These are phyloP conservation scores for Dactylella cylindrospora DNA, from an alignment of 2,329 filamentous ascomycete genomes.

Conservation along the genomic window DNA sequence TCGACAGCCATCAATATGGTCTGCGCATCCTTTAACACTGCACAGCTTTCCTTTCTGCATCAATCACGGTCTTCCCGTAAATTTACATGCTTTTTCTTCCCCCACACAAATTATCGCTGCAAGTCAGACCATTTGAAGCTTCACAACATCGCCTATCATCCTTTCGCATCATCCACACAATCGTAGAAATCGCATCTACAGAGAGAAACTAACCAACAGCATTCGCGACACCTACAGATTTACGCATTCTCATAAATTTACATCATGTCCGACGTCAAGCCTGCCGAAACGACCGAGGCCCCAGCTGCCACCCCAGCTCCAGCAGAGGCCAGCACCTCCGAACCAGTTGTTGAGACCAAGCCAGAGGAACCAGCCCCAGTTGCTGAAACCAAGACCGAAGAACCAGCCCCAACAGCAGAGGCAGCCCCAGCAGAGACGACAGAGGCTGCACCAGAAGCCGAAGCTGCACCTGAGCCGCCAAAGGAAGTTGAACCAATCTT, in stretches of 20 bases:
- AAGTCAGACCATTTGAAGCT: too few species aligned
- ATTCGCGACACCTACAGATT: constrained; percentile 22
- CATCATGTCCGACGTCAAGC: constrained; percentile 49
- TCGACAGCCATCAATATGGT: too few species aligned
- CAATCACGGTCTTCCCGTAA: too few species aligned
- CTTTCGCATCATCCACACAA: constrained; percentile 46
- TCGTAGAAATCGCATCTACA: too few species aligned
- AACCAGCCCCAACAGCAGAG: constrained; percentile 42
- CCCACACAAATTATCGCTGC: too few species aligned
- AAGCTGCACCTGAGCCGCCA: constrained; percentile 51
- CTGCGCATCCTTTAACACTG: too few species aligned
- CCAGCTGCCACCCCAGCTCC: constrained; percentile 44
- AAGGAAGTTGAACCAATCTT: constrained; percentile 49
- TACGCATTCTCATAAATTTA: constrained; percentile 13
- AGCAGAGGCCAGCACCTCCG: constrained; percentile 45
- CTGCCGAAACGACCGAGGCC: constrained; percentile 51
- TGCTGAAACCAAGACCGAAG: constrained; percentile 34
- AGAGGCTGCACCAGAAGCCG: constrained; percentile 55
- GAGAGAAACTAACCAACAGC: constrained; percentile 31
- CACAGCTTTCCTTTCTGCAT: too few species aligned
- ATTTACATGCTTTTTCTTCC: too few species aligned
- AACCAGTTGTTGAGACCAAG: constrained; percentile 45
- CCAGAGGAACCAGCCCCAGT: constrained; percentile 38
- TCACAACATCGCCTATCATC: too few species aligned
- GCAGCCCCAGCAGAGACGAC: constrained; percentile 48